phyloP scores from a whole-genome alignment of 2,329 filamentous ascomycete species.

The Fusarium falciforme region DNA sequence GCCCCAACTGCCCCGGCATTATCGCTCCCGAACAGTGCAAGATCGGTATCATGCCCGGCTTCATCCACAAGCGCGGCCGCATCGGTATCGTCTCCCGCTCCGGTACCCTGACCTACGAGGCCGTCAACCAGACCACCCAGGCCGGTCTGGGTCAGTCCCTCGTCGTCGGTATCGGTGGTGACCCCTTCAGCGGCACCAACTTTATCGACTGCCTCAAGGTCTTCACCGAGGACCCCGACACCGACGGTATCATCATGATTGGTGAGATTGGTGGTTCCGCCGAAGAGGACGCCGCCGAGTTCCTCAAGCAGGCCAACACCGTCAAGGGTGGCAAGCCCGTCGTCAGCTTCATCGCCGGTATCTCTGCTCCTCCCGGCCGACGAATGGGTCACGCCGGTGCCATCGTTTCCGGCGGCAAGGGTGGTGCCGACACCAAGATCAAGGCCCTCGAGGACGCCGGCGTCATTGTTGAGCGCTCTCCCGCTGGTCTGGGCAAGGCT shows the following conservation, averaged over 20 bases:
- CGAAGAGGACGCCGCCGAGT: slow-evolving; percentile 98
- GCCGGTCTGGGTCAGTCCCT: slow-evolving; percentile 97
- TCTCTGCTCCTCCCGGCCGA: slow-evolving; percentile 94
- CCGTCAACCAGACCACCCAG: slow-evolving; percentile 99
- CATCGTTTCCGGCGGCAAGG: slow-evolving; percentile 97
- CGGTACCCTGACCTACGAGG: slow-evolving; percentile 98
- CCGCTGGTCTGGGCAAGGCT: slow-evolving; percentile 91
- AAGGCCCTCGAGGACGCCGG: slow-evolving; percentile 90
- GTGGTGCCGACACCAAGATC: slow-evolving; percentile 98
- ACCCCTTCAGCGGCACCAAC: slow-evolving; percentile 99
- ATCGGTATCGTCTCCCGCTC: slow-evolving; percentile 99
- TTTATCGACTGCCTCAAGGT: slow-evolving; percentile 99
- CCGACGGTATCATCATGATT: slow-evolving; percentile 99
- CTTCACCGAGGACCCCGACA: slow-evolving; percentile 95
- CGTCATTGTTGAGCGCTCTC: slow-evolving; percentile 95
- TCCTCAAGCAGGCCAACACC: slow-evolving; percentile 91
- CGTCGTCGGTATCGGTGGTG: slow-evolving; percentile 97
- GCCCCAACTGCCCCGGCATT: slow-evolving; percentile 98
- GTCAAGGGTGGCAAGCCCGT: slow-evolving; percentile 89
- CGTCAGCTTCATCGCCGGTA: slow-evolving; percentile 98
- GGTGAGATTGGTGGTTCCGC: slow-evolving; percentile 98
- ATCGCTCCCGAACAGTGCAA: slow-evolving; percentile 98
- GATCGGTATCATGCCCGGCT: slow-evolving; percentile 99
- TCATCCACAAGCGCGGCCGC: slow-evolving; percentile 99
- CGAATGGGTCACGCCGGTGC: slow-evolving; percentile 99